Conservation (phyloP, 1,284 basidiomycete genomes). For the Kwoniella shivajii region DNA sequence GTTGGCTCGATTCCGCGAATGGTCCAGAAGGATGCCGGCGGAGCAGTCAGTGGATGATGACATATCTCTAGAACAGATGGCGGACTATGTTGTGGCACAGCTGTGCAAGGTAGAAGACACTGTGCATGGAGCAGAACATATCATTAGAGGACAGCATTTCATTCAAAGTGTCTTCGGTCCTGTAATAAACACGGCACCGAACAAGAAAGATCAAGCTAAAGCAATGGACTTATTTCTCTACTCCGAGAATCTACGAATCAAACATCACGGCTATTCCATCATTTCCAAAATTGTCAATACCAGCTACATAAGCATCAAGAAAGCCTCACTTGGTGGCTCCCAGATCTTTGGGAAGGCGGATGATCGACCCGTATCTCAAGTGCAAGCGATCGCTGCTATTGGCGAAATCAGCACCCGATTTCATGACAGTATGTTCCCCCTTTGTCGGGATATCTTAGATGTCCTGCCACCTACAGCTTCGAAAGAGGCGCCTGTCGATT, state of each 20-base stretch:
- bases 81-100: slow-evolving; percentile 21
- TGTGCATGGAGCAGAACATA: slow-evolving; percentile 24
- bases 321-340: slow-evolving; percentile 22
- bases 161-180: slow-evolving; percentile 33
- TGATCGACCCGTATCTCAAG: slow-evolving; percentile 13
- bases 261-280: slow-evolving; percentile 34
- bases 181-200: background rate
- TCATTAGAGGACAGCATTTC: slow-evolving; percentile 35
- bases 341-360: slow-evolving; percentile 7
- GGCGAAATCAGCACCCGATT: slow-evolving; percentile 23
- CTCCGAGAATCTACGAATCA: slow-evolving; percentile 16
- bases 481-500: background rate
- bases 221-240: slow-evolving; percentile 25
- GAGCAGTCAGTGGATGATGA: slow-evolving; percentile 9
- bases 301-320: slow-evolving; percentile 23
- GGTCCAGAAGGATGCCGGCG: slow-evolving; percentile 18
- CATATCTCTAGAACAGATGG: slow-evolving; percentile 19
- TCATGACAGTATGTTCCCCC: slow-evolving; percentile 32
- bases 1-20: slow-evolving; percentile 44
- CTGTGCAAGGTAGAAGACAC: slow-evolving; percentile 30
- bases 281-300: slow-evolving; percentile 20
- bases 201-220: background rate
- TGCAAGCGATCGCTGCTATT: slow-evolving; percentile 25
- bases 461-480: background rate
- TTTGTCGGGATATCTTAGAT: slow-evolving; percentile 5